Conservation (phyloP, 768 basidiomycete species). For the Baorangia bicolor region DNA sequence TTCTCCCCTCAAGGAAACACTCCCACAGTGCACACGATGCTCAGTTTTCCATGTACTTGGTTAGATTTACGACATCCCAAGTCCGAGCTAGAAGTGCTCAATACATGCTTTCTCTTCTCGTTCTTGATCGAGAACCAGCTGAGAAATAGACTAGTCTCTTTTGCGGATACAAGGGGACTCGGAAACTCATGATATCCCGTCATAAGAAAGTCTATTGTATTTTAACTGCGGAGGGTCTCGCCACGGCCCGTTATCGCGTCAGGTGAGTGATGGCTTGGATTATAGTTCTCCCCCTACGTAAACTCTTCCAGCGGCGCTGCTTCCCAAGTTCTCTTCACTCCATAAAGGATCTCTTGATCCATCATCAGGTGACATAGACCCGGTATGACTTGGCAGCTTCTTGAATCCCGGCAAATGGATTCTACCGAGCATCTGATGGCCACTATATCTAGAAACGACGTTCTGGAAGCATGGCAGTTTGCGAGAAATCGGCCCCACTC, state of each 20-base stretch:
- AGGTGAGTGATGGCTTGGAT: constrained; percentile 7
- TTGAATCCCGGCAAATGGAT: background rate
- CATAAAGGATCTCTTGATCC: background rate
- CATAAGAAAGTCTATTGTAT: background rate
- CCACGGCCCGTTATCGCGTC: background rate
- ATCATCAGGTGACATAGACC: constrained; percentile 5
- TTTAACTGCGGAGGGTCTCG: background rate
- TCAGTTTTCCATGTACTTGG: background rate
- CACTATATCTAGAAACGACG: constrained; percentile 4
- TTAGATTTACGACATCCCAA: background rate
- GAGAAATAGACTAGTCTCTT: background rate
- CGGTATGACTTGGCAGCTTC: background rate
- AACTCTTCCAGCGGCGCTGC: background rate
- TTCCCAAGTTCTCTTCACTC: background rate
- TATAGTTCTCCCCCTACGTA: background rate
- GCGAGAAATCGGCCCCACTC: background rate
- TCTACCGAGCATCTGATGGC: constrained; percentile 7
- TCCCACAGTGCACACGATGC: background rate
- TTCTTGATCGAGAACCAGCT: background rate
- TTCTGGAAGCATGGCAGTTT: background rate
- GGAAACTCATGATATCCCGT: background rate
- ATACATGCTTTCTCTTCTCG: background rate
- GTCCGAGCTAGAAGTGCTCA: background rate
- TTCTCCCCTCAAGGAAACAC: background rate
- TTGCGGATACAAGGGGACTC: constrained; percentile 13